Evolutionary conservation across 2,329 filamentous ascomycete species (phyloP).

Genomic region (Xylariaceae sp.): DNA sequence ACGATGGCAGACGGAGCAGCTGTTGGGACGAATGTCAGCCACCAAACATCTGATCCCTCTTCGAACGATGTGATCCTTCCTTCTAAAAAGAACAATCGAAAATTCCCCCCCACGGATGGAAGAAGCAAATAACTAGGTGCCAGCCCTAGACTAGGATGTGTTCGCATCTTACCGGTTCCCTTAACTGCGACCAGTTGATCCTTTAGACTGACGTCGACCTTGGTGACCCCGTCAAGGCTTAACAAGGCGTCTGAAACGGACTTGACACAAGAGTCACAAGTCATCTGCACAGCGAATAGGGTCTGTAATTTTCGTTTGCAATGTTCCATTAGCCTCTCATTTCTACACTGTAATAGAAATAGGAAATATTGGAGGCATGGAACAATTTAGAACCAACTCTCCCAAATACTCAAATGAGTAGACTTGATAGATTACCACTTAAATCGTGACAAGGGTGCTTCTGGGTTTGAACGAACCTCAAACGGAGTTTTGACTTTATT

Average conservation of each 20-base stretch:
- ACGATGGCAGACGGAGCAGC: constrained; percentile 91
- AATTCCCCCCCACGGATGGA: background rate
- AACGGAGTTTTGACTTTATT: constrained; percentile 45
- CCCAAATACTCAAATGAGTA: background rate
- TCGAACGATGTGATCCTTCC: constrained; percentile 22
- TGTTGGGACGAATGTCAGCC: constrained; percentile 39
- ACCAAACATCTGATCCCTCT: constrained; percentile 29
- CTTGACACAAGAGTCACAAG: constrained; percentile 87
- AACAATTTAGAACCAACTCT: background rate
- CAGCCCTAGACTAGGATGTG: background rate
- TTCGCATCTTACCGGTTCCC: constrained; percentile 69
- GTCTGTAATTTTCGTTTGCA: constrained; percentile 62
- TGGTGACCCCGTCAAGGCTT: constrained; percentile 79
- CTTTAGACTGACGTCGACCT: constrained; percentile 81
- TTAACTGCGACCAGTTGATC: constrained; percentile 85
- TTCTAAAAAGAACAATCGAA: background rate
- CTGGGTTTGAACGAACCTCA: constrained; percentile 38
- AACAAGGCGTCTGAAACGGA: constrained; percentile 81
- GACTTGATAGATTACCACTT: background rate
- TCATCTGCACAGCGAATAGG: constrained; percentile 92
- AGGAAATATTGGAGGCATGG: background rate
- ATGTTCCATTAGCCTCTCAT: constrained; percentile 38
- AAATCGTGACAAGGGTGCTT: constrained; percentile 3
- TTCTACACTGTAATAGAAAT: background rate
- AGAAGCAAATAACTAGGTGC: background rate